Evolutionary conservation across 768 basidiomycete genomes (phyloP).

Genomic region (Rhizopogon sp.): DNA sequence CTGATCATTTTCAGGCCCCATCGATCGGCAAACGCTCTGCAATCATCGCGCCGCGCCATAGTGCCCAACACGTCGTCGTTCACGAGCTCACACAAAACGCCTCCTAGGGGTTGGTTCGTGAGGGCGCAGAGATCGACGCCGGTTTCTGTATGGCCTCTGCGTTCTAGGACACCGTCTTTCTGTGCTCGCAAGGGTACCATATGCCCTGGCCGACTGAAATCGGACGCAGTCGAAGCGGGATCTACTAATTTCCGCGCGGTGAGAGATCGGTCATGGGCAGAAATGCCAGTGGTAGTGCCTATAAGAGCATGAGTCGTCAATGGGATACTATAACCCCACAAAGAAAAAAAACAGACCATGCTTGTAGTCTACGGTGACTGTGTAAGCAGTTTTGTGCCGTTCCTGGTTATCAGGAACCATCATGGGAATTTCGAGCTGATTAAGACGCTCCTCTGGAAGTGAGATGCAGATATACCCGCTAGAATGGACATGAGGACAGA

Average conservation of each 20-base stretch:
- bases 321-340: too few relatives aligned
- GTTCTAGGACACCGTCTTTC: constrained; percentile 77
- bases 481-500: constrained; percentile 7
- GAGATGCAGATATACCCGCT: constrained; percentile 95
- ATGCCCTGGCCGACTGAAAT: constrained; percentile 93
- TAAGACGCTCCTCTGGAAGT: constrained; percentile 69
- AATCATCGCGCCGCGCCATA: constrained; percentile 96
- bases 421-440: constrained; percentile 81
- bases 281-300: constrained; percentile 96
- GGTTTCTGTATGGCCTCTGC: constrained; percentile 92
- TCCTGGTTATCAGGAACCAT: constrained; percentile 94
- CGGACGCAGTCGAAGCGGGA: constrained; percentile 44
- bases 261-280: constrained; percentile 89
- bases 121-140: constrained; percentile 83
- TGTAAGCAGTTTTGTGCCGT: constrained; percentile 89
- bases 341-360: constrained; percentile 46
- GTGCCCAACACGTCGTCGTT: constrained; percentile 84
- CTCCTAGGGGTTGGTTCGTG: constrained; percentile 55
- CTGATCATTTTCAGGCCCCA: constrained; percentile 95
- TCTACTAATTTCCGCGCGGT: constrained; percentile 83
- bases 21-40: constrained; percentile 81
- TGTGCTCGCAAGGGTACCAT: constrained; percentile 90
- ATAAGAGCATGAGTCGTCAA: neutral
- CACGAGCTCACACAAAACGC: constrained; percentile 91
- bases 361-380: constrained; percentile 91